These are phyloP conservation scores for Chalaropsis ovoidea DNA, from an alignment of 2,329 filamentous ascomycete genomes.

Conservation along the genomic window DNA sequence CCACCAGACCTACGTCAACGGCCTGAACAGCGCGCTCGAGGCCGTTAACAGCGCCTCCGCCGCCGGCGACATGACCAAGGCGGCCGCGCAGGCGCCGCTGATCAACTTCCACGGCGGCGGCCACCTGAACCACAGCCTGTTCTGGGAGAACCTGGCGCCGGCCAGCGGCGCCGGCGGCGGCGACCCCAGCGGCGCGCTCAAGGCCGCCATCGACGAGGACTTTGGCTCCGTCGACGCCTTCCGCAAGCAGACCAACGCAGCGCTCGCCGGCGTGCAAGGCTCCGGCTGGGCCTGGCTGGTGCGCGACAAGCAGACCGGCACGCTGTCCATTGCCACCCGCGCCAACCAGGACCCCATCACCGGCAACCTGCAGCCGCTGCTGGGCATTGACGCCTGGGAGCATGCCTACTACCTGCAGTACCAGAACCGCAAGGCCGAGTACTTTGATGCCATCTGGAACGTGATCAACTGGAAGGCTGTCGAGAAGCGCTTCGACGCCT, in stretches of 20 bases:
- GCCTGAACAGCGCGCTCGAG: slow-evolving; percentile 70
- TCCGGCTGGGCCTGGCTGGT: slow-evolving; percentile 88
- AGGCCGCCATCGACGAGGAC: slow-evolving; percentile 51
- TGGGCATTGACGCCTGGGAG: slow-evolving; percentile 93
- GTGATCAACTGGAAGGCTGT: slow-evolving; percentile 93
- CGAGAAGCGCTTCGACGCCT: slow-evolving; percentile 58
- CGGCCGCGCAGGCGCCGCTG: slow-evolving; percentile 42
- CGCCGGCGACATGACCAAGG: slow-evolving; percentile 48
- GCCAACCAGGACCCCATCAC: slow-evolving; percentile 85
- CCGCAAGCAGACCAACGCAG: slow-evolving; percentile 55
- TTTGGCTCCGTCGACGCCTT: slow-evolving; percentile 59
- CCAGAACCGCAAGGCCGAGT: slow-evolving; percentile 93
- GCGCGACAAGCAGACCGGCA: slow-evolving; percentile 54
- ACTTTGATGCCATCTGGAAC: slow-evolving; percentile 88
- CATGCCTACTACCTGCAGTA: slow-evolving; percentile 95
- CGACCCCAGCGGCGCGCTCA: slow-evolving; percentile 51
- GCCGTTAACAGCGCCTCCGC: slow-evolving; percentile 56
- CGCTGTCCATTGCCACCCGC: slow-evolving; percentile 56
- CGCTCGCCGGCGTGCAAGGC: slow-evolving; percentile 67
- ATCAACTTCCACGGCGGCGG: slow-evolving; percentile 77
- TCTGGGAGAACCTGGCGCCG: slow-evolving; percentile 73
- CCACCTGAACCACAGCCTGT: slow-evolving; percentile 77
- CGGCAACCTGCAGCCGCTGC: slow-evolving; percentile 67
- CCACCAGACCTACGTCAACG: slow-evolving; percentile 88
- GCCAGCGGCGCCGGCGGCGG: slow-evolving; percentile 53